Percentiles rank a stretch among this genome's conserved stretches.
phyloP scores from a whole-genome alignment of 495 filamentous ascomycete genomes.

The Echria macrotheca region DNA sequence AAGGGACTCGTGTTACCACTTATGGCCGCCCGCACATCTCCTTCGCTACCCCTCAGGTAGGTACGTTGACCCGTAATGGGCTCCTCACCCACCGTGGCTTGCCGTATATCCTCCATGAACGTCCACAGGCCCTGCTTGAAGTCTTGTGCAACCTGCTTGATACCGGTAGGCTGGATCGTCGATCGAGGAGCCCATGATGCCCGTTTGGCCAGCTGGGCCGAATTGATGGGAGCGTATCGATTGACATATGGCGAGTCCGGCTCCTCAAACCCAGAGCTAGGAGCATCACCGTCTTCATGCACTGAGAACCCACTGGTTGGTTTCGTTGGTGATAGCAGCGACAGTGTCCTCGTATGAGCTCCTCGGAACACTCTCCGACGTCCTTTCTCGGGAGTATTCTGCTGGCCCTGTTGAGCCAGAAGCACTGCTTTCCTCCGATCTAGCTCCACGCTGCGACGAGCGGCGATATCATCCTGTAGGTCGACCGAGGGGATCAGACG shows the following conservation, averaged over 20 bases:
- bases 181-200: constrained; percentile 44
- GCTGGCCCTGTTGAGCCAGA: constrained; percentile 46
- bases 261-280: constrained; percentile 11
- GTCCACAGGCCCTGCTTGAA: constrained; percentile 90
- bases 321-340: constrained; percentile 68
- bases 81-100: constrained; percentile 93
- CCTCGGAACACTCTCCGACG: constrained; percentile 48
- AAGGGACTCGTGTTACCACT: constrained; percentile 21
- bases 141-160: constrained; percentile 85
- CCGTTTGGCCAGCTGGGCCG: constrained; percentile 33
- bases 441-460: constrained; percentile 42
- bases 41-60: constrained; percentile 30
- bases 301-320: constrained; percentile 20
- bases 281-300: constrained; percentile 25
- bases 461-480: constrained; percentile 33
- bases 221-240: constrained; percentile 16
- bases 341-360: constrained; percentile 70
- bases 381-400: constrained; percentile 29
- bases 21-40: constrained; percentile 35
- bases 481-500: constrained; percentile 32
- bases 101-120: constrained; percentile 89
- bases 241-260: constrained; percentile 13
- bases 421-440: constrained; percentile 58
- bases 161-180: constrained; percentile 29
- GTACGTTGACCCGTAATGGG: constrained; percentile 55